Conservation (phyloP, 116 monocot genomes). For the Iris pallida region DNA sequence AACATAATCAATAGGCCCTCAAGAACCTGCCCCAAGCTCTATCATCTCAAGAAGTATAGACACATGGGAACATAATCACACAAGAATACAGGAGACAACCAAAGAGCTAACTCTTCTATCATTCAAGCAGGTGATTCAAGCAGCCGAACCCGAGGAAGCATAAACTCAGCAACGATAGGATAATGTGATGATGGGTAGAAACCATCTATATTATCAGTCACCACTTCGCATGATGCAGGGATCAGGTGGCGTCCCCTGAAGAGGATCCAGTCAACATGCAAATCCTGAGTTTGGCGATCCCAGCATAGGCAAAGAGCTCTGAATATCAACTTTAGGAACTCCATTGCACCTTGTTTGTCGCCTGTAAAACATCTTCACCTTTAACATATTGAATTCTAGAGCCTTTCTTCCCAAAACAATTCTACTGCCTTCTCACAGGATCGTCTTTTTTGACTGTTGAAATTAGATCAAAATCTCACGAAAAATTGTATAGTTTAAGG, state of each 20-base stretch:
- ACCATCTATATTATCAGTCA: constrained; percentile 89
- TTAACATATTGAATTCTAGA: no score
- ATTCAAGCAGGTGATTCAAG: constrained; percentile 40
- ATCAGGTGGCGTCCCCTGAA: constrained; percentile 73
- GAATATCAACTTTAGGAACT: constrained; percentile 81
- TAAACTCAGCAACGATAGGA: constrained; percentile 83
- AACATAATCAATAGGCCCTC: no score
- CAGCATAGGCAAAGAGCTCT: constrained; percentile 95
- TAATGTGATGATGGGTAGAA: constrained; percentile 94
- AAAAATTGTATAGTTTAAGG: no score
- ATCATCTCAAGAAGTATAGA: no score
- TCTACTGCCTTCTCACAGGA: no score
- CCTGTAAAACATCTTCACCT: constrained; percentile 43
- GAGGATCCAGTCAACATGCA: constrained; percentile 93
- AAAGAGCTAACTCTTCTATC: not conserved
- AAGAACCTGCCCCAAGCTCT: no score
- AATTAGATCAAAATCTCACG: no score
- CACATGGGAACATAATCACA: no score
- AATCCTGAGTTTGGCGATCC: constrained; percentile 96
- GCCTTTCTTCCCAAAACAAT: no score
- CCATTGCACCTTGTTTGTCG: constrained; percentile 72
- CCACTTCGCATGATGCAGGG: constrained; percentile 83
- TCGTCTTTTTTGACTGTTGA: no score
- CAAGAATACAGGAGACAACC: no score
- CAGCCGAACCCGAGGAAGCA: constrained; percentile 77